A percentile compares a stretch with the other conserved stretches of the same genome.
Conservation (phyloP, 202 grass and related monocot species). For the Setaria viridis region DNA sequence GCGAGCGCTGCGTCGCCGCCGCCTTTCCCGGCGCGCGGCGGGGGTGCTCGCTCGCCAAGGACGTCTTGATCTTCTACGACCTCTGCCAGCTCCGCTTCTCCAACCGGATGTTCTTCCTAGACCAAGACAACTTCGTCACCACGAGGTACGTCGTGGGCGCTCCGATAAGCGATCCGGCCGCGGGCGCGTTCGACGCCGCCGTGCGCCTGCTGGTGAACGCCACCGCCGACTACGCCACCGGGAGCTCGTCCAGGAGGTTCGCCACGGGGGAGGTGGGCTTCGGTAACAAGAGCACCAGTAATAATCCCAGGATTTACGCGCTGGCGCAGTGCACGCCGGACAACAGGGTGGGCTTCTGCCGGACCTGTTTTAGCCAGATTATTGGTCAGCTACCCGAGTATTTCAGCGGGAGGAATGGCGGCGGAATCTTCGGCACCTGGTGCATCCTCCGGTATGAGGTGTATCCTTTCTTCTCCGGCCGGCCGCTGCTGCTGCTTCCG, state of each 20-base stretch:
- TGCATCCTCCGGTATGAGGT: constrained; percentile 70
- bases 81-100: constrained; percentile 68
- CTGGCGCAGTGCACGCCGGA: constrained; percentile 63
- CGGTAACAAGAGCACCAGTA: neutral
- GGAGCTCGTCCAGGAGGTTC: constrained; percentile 38
- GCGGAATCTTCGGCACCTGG: constrained; percentile 43
- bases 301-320: constrained; percentile 36
- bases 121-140: constrained; percentile 28
- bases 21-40: constrained; percentile 37
- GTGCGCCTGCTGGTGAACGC: constrained; percentile 40
- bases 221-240: constrained; percentile 27
- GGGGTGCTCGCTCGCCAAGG: constrained; percentile 46
- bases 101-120: constrained; percentile 48
- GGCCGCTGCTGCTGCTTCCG: constrained; percentile 52
- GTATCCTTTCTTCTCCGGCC: constrained; percentile 64
- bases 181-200: constrained; percentile 34
- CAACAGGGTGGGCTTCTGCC: constrained; percentile 38
- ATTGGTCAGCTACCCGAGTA: neutral
- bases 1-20: constrained; percentile 43
- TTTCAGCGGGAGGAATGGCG: constrained; percentile 50
- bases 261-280: constrained; percentile 42
- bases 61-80: constrained; percentile 53
- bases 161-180: neutral
- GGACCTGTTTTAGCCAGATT: neutral
- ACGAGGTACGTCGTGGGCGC: neutral